A percentile compares a stretch with the other conserved stretches of the same genome.
Evolutionary conservation across 805 yeast genomes (phyloP).

Genomic region (Monosporozyma servazzii): DNA sequence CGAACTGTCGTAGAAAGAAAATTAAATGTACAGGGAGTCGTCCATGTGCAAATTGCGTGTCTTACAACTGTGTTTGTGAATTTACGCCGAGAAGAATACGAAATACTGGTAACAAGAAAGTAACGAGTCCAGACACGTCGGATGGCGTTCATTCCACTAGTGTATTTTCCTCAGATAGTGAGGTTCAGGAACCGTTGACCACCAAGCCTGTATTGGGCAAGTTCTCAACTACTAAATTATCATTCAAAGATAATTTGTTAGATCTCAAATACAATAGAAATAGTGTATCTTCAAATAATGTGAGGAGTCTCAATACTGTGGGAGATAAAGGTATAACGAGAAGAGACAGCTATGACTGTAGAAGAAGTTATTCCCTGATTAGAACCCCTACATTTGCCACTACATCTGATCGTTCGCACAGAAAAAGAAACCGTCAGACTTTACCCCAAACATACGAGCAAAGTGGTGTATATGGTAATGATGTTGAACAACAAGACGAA

Average conservation of each 20-base stretch:
- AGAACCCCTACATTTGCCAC: background rate
- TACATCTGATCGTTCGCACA: background rate
- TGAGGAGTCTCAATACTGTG: background rate
- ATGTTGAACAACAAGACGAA: conserved; percentile 11
- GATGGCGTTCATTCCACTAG: background rate
- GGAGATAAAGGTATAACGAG: background rate
- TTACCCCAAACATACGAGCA: background rate
- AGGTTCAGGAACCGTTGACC: background rate
- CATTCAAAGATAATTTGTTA: background rate
- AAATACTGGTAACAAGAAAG: background rate
- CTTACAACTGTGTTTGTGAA: conserved; percentile 24
- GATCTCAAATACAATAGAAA: background rate
- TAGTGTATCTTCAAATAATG: background rate
- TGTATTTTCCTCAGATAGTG: background rate
- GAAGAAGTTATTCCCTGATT: background rate
- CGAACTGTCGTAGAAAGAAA: conserved; percentile 27
- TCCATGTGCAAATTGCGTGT: conserved; percentile 26
- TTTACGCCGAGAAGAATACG: conserved; percentile 3
- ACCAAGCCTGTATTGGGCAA: background rate
- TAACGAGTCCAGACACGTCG: background rate
- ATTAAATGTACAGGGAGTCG: conserved; percentile 27
- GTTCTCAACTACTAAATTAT: background rate
- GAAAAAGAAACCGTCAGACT: background rate
- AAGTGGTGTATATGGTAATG: conserved; percentile 13
- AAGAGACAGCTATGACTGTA: background rate